phyloP scores from a whole-genome alignment of 1,139 yeast species.

The Saccharomycopsis hybrid region DNA sequence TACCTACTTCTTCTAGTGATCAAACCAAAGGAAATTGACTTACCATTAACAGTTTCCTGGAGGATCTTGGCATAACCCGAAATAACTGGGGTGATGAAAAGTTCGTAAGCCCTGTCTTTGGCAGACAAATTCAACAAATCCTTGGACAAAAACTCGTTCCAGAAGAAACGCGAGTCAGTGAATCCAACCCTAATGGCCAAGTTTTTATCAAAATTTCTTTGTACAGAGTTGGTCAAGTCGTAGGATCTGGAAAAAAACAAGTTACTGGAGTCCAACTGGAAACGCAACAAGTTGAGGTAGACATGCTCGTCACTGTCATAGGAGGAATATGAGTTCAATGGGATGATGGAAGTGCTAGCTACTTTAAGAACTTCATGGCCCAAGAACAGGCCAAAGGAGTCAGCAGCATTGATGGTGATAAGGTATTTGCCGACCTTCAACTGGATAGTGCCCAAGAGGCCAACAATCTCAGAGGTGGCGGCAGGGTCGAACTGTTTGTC shows the following conservation, averaged over 20 bases:
- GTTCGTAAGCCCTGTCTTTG: constrained; percentile 33
- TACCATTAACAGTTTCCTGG: constrained; percentile 45
- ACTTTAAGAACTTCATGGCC: constrained; percentile 23
- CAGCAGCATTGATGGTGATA: constrained; percentile 26
- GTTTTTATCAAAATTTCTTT: constrained; percentile 35
- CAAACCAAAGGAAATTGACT: constrained; percentile 38
- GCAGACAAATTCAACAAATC: constrained; percentile 36
- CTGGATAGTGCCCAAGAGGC: constrained; percentile 19
- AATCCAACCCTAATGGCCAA: constrained; percentile 12
- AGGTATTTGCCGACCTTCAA: constrained; percentile 18
- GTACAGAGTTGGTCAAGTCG: constrained; percentile 81
- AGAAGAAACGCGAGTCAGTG: constrained; percentile 76
- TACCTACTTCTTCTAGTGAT: constrained; percentile 75
- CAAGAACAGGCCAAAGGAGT: constrained; percentile 23
- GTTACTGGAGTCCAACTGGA: constrained; percentile 68
- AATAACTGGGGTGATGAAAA: constrained; percentile 70
- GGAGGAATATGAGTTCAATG: constrained; percentile 9
- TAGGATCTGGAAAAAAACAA: constrained; percentile 67
- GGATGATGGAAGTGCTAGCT: constrained; percentile 13
- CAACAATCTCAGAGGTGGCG: constrained; percentile 15
- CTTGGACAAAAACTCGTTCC: constrained; percentile 70
- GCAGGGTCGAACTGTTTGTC: not conserved
- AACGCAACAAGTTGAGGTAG: constrained; percentile 58
- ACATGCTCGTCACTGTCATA: constrained; percentile 42
- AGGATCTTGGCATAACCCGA: constrained; percentile 72